Evolutionary conservation across 2,329 filamentous ascomycete genomes (phyloP), one percentile per base, ranked within the genome.

Genomic region (Venturia carpophila): DNA sequence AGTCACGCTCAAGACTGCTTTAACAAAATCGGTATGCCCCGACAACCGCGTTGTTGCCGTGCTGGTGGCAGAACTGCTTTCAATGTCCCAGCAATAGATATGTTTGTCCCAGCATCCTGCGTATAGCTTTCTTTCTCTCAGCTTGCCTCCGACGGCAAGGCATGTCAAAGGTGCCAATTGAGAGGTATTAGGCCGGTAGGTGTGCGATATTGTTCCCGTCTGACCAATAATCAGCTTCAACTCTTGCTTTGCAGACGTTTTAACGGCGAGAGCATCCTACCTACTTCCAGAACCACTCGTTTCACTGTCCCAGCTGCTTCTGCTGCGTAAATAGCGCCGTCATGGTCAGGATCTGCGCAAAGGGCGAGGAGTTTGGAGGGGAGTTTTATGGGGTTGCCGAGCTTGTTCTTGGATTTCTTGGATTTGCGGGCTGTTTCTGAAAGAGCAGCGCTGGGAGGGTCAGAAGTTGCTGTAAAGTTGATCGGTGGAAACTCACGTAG

Each of bases 71-170:
- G 66, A 49, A 42, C 60, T 39, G 3, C 60, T 15, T 45, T n/a
- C 21, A 49, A 66, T 30, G 1, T 71, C 82, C 89, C 91, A 97
- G 41, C 88, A 89, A 87, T 92, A 96, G 66, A 97, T 83, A 24
- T 85, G 83, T 78, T 96, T 96, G 77, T 99, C 93, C 94, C 94
- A 99, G 66, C 88, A 94, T 42, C 92, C 93, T 30, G 91, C 91
- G 75, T 91, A 97, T 13, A 97, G 73, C 1, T 82, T 88, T 62
- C 72, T 5, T 72, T 71, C 15, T 65, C 62, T 13, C 39, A 68
- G 7, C 6, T 37, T 19, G 13, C n/a, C 19, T 65, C 58, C 9
- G 43, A 91, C 79, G 19, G 89, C 85, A 37, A 96, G 76, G 69
- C 88, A 90, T 11, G 91, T 93, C 5, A 66, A 7, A 13, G 64